phyloP scores from a whole-genome alignment of 1,284 basidiomycete species.

The Cryptococcus hybrid region DNA sequence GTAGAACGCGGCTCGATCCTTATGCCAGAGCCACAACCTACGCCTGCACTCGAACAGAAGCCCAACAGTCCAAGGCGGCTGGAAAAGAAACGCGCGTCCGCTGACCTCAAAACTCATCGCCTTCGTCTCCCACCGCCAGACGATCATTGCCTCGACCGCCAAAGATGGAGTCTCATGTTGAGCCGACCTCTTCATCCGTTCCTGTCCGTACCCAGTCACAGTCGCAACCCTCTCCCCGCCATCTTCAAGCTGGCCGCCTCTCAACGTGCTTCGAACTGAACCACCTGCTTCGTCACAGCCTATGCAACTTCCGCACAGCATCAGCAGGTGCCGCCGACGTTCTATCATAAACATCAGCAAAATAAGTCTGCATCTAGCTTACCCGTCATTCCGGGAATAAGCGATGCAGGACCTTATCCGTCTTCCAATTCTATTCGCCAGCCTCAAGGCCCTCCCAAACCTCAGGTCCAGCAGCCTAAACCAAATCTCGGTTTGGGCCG shows the following conservation, averaged over 20 bases:
- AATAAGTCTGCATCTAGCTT: slow-evolving; percentile 40
- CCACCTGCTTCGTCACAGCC: background rate
- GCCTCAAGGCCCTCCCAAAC: no score
- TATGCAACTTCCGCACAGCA: slow-evolving; percentile 3
- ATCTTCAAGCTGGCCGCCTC: slow-evolving; percentile 13
- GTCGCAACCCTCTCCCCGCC: slow-evolving; percentile 4
- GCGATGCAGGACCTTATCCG: slow-evolving; percentile 27
- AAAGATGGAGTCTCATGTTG: no score
- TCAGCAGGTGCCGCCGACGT: no score
- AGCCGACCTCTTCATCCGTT: no score
- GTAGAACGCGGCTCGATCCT: slow-evolving; percentile 14
- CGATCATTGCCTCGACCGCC: slow-evolving; percentile 33
- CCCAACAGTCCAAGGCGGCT: slow-evolving; percentile 15
- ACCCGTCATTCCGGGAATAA: slow-evolving; percentile 39
- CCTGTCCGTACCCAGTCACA: no score
- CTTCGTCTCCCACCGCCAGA: slow-evolving; percentile 22
- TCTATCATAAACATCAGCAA: no score
- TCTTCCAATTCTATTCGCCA: no score
- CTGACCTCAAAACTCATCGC: slow-evolving; percentile 19
- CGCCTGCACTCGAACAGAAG: slow-evolving; percentile 6
- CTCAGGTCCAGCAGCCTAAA: background rate
- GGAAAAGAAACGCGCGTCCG: slow-evolving; percentile 24
- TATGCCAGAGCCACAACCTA: slow-evolving; percentile 19
- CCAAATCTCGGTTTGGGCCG: no score
- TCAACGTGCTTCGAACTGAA: slow-evolving; percentile 1